These are phyloP conservation scores for Plantago major DNA, from an alignment of 257 asterid species.

Conservation along the genomic window DNA sequence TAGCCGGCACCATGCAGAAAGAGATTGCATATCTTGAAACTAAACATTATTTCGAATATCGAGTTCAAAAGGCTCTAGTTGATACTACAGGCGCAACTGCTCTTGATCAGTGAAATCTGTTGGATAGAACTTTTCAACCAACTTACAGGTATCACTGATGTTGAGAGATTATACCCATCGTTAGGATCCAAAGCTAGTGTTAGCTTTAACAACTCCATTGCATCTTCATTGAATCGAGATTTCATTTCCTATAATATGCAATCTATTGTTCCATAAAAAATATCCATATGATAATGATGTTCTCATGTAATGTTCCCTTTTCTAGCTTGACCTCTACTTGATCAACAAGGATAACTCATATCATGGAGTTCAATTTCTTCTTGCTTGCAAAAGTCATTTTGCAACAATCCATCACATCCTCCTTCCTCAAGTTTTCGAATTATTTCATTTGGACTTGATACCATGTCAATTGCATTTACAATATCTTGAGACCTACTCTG, in stretches of 20 bases:
- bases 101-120: slow-evolving; percentile 1
- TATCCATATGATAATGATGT: slow-evolving; percentile 3
- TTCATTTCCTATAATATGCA: slow-evolving; percentile 1
- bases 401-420: background rate
- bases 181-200: slow-evolving; percentile 10
- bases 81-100: slow-evolving; percentile 1
- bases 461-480: background rate
- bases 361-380: background rate
- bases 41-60: background rate
- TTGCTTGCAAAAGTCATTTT: too few species aligned
- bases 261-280: background rate
- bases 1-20: background rate
- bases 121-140: slow-evolving; percentile 12
- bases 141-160: background rate
- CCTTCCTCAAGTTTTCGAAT: background rate
- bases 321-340: background rate
- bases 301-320: background rate
- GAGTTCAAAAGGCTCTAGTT: slow-evolving; percentile 8
- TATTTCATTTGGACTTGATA: background rate
- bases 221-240: background rate
- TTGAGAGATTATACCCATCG: slow-evolving; percentile 2
- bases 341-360: background rate
- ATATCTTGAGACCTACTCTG: background rate
- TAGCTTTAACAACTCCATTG: background rate
- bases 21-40: background rate